Conservation (phyloP, 495 filamentous ascomycete species). For the Penicillium odoratum region DNA sequence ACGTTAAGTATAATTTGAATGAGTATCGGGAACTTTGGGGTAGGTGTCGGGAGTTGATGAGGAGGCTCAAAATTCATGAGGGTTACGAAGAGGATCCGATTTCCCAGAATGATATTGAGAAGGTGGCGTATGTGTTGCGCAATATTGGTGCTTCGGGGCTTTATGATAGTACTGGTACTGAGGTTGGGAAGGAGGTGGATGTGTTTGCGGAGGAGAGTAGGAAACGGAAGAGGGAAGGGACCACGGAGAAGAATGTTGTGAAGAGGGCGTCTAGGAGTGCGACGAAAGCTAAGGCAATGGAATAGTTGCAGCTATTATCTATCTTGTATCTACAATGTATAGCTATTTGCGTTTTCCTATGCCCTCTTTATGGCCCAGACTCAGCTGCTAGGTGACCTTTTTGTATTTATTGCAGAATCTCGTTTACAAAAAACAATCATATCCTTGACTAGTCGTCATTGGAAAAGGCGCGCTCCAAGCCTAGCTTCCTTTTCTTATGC, state of each 20-base stretch:
- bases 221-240: slow-evolving; percentile 5
- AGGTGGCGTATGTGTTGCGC: slow-evolving; percentile 61
- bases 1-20: slow-evolving; percentile 63
- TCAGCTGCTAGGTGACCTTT: too few relatives aligned
- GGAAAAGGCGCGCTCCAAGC: too few relatives aligned
- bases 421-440: too few relatives aligned
- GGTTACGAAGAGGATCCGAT: slow-evolving; percentile 29
- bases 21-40: slow-evolving; percentile 60
- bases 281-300: background rate
- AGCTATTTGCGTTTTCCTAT: too few relatives aligned
- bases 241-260: background rate
- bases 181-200: background rate
- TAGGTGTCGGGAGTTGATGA: slow-evolving; percentile 42
- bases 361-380: too few relatives aligned
- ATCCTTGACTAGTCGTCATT: too few relatives aligned
- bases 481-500: too few relatives aligned
- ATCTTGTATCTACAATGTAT: too few relatives aligned
- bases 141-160: slow-evolving; percentile 35
- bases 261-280: background rate
- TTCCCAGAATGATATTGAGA: slow-evolving; percentile 62
- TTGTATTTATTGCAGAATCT: too few relatives aligned
- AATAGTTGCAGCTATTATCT: too few relatives aligned
- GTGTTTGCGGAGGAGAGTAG: background rate
- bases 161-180: background rate
- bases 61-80: slow-evolving; percentile 37